phyloP scores from a whole-genome alignment of 257 asterid genomes.

The Gentiana macrophylla region DNA sequence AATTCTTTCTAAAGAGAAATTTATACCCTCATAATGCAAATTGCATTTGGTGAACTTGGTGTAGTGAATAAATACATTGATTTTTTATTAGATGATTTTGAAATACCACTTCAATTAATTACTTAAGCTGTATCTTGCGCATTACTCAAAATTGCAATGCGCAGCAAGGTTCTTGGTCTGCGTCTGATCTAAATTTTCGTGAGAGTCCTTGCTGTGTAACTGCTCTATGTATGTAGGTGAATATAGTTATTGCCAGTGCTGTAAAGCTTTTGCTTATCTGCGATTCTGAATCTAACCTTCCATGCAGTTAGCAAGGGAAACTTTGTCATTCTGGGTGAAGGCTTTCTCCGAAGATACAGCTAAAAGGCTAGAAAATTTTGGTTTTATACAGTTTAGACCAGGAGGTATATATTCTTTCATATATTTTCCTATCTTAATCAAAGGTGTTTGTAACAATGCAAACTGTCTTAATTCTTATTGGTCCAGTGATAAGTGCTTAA shows the following conservation, averaged over 20 bases:
- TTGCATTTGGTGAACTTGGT: no score
- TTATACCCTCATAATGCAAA: no score
- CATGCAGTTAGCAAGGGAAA: slow-evolving; percentile 93
- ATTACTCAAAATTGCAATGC: no score
- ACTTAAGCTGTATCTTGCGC: no score
- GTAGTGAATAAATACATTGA: no score
- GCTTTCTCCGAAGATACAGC: slow-evolving; percentile 98
- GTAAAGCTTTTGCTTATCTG: not conserved
- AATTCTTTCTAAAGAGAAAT: no score
- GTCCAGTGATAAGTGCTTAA: not conserved
- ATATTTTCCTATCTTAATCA: slow-evolving; percentile 6
- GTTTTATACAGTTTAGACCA: slow-evolving; percentile 93
- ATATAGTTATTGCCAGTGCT: not conserved
- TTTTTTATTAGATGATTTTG: no score
- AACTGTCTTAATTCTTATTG: not conserved
- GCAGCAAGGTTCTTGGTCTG: no score
- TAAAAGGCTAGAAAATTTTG: slow-evolving; percentile 94
- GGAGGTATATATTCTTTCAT: slow-evolving; percentile 56
- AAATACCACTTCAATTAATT: no score
- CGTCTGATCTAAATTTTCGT: not conserved
- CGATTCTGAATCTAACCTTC: not conserved
- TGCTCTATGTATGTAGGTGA: no score
- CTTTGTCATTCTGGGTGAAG: slow-evolving; percentile 92
- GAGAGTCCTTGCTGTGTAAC: not conserved
- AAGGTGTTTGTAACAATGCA: not conserved